Evolutionary conservation across 208 protist genomes (phyloP).

Genomic region (Novymonas esmeraldas): DNA sequence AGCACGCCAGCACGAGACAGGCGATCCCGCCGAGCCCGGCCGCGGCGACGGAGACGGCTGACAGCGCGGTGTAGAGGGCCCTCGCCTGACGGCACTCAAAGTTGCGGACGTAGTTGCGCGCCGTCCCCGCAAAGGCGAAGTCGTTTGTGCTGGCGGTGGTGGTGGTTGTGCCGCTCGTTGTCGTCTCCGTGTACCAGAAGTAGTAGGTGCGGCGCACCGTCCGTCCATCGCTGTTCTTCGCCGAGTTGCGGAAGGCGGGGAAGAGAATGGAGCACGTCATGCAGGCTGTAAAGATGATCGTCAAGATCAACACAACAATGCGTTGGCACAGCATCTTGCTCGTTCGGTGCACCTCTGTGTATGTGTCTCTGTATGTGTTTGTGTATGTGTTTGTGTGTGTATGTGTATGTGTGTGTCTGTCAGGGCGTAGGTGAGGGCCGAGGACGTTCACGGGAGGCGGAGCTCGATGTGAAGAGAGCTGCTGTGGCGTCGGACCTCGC

Average conservation of each 20-base stretch:
- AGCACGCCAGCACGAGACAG: not conserved
- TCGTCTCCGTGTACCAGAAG: conserved; percentile 9
- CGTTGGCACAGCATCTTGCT: conserved; percentile 8
- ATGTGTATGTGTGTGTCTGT: too few relatives aligned
- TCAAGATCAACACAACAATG: not conserved
- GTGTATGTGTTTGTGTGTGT: conserved; percentile 4
- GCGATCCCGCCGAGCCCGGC: not conserved
- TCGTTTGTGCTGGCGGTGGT: not conserved
- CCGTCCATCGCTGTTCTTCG: not conserved
- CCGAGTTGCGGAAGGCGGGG: not conserved
- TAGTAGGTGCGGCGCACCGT: not conserved
- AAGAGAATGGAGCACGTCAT: conserved; percentile 15
- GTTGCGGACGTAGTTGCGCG: conserved; percentile 4
- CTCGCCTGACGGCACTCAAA: not conserved
- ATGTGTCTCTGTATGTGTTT: not conserved
- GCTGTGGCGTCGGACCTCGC: too few relatives aligned
- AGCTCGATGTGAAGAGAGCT: too few relatives aligned
- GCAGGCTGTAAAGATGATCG: conserved; percentile 4
- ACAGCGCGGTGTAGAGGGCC: not conserved
- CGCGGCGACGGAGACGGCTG: not conserved
- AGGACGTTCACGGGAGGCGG: too few relatives aligned
- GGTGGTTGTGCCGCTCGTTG: too few relatives aligned
- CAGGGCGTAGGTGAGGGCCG: too few relatives aligned
- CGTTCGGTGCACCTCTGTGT: not conserved
- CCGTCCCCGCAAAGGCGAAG: fast-evolving